These are phyloP conservation scores for Elsinoe batatas DNA, from an alignment of 2,329 filamentous ascomycete genomes.

Conservation along the genomic window DNA sequence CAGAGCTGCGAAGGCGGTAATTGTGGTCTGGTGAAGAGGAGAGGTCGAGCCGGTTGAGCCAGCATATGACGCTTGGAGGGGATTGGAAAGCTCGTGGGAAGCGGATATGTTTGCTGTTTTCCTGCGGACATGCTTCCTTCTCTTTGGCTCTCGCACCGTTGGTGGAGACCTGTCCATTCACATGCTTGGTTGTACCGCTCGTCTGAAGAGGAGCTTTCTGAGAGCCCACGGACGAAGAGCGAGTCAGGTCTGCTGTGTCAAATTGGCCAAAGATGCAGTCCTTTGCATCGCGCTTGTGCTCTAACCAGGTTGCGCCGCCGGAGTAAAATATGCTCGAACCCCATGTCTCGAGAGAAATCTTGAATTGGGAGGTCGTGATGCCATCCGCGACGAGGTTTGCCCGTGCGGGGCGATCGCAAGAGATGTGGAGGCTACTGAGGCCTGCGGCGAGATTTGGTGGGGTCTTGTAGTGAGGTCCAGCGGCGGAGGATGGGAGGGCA, in stretches of 20 bases:
- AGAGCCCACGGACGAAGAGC: not conserved
- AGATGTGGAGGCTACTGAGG: slow-evolving; percentile 21
- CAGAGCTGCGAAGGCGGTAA: slow-evolving; percentile 21
- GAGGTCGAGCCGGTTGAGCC: slow-evolving; percentile 24
- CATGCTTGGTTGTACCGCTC: not conserved
- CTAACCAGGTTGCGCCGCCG: slow-evolving; percentile 23
- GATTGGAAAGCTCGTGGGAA: slow-evolving; percentile 20
- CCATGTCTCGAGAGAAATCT: slow-evolving; percentile 23
- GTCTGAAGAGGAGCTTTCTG: not conserved
- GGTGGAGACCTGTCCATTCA: not conserved
- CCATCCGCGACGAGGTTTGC: slow-evolving; percentile 22
- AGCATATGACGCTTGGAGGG: slow-evolving; percentile 21
- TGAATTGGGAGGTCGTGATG: slow-evolving; percentile 19
- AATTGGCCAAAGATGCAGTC: slow-evolving; percentile 24
- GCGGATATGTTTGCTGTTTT: slow-evolving; percentile 17
- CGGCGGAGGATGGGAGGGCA: slow-evolving; percentile 16
- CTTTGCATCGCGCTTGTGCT: slow-evolving; percentile 22
- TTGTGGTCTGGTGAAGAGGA: slow-evolving; percentile 16
- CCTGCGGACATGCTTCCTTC: slow-evolving; percentile 14
- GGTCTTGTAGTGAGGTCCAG: slow-evolving; percentile 20
- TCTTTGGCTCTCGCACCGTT: not conserved
- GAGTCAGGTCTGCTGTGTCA: slow-evolving; percentile 19
- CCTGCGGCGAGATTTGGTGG: slow-evolving; percentile 24
- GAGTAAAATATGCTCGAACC: slow-evolving; percentile 18
- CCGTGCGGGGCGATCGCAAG: slow-evolving; percentile 16